Percentiles rank a stretch among this genome's conserved stretches.
Conservation (phyloP, 139 green algal species). For the Chloropicon primus region DNA sequence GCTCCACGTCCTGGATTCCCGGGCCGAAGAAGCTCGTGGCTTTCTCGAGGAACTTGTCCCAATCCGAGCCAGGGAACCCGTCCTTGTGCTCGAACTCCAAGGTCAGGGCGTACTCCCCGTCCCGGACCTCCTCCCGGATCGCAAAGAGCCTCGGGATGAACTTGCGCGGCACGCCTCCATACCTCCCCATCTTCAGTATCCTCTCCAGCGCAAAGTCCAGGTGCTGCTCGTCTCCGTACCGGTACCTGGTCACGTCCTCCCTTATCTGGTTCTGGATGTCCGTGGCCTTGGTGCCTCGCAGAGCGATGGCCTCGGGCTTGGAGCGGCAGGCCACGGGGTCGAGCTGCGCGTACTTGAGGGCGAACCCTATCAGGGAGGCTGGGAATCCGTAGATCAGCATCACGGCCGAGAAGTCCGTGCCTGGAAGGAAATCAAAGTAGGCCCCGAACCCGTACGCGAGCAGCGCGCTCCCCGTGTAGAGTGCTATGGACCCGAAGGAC, state of each 20-base stretch:
- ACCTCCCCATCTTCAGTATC: slow-evolving; percentile 54
- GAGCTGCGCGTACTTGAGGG: slow-evolving; percentile 73
- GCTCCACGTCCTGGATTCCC: slow-evolving; percentile 40
- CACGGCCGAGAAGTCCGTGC: slow-evolving; percentile 65
- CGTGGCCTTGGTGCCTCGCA: slow-evolving; percentile 71
- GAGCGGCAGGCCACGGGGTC: slow-evolving; percentile 40
- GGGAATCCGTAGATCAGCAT: slow-evolving; percentile 97
- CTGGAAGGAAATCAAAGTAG: slow-evolving; percentile 86
- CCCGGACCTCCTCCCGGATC: slow-evolving; percentile 8
- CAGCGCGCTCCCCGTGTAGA: slow-evolving; percentile 50
- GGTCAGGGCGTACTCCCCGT: slow-evolving; percentile 52
- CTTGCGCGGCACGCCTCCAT: slow-evolving; percentile 30
- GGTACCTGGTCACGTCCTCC: slow-evolving; percentile 50
- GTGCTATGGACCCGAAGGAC: slow-evolving; percentile 74
- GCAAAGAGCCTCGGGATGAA: slow-evolving; percentile 8
- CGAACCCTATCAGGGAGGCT: slow-evolving; percentile 82
- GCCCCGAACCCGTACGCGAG: slow-evolving; percentile 79
- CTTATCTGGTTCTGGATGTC: slow-evolving; percentile 85
- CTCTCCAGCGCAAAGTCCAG: slow-evolving; percentile 86
- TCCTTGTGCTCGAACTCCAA: slow-evolving; percentile 59
- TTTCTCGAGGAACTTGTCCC: slow-evolving; percentile 52
- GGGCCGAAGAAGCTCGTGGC: slow-evolving; percentile 80
- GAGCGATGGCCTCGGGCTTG: slow-evolving; percentile 34
- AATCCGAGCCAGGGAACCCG: slow-evolving; percentile 24
- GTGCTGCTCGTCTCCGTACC: slow-evolving; percentile 97